Percentiles rank a stretch among this genome's conserved stretches.
Conservation (phyloP, 2,329 filamentous ascomycete genomes). For the Aspergillus sp. region DNA sequence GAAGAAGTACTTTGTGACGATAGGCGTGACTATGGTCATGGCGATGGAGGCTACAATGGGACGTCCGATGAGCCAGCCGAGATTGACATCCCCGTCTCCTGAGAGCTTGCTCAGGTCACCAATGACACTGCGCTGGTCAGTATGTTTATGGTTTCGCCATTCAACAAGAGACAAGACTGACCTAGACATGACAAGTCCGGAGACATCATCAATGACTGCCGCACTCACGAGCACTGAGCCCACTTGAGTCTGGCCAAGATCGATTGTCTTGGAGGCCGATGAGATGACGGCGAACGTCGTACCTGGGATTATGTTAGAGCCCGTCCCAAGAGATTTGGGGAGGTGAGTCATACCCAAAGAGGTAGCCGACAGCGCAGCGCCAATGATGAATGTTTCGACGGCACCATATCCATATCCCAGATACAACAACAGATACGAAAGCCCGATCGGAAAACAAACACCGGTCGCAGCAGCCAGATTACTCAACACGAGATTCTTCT, state of each 20-base stretch:
- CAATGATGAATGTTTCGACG: constrained; percentile 28
- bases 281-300: constrained; percentile 27
- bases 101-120: constrained; percentile 20
- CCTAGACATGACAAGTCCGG: constrained; percentile 36
- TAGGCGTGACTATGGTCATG: constrained; percentile 29
- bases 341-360: constrained; percentile 17
- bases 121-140: constrained; percentile 23
- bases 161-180: background rate
- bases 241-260: constrained; percentile 38
- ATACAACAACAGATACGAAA: constrained; percentile 40
- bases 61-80: constrained; percentile 34
- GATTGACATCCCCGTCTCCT: constrained; percentile 14
- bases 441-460: constrained; percentile 41
- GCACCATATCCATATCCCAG: constrained; percentile 38
- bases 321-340: background rate
- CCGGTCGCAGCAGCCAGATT: constrained; percentile 39
- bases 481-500: constrained; percentile 40
- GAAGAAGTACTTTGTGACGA: constrained; percentile 34
- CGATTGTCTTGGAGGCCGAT: constrained; percentile 27
- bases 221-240: constrained; percentile 42
- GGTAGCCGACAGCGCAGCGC: constrained; percentile 23
- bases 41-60: constrained; percentile 33
- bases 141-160: background rate
- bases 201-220: constrained; percentile 43
- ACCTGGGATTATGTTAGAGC: constrained; percentile 6